phyloP scores from a whole-genome alignment of 2,329 filamentous ascomycete species.

The Cadophora luteo-olivacea region DNA sequence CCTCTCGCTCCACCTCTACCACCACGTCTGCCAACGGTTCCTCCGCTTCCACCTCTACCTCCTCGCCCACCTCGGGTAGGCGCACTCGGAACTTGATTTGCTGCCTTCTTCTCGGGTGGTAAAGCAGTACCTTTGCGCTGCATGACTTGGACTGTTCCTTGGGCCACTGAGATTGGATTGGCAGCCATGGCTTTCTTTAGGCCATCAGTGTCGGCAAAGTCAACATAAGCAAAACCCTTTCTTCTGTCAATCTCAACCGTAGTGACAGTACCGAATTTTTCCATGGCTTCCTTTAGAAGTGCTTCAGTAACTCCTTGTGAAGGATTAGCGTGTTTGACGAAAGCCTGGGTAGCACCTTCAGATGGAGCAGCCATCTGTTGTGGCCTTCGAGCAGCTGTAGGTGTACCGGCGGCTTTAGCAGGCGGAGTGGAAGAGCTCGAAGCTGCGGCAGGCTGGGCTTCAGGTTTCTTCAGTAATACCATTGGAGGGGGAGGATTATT shows the following conservation, averaged over 20 bases:
- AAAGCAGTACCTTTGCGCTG: conserved; percentile 84
- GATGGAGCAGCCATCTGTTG: conserved; percentile 42
- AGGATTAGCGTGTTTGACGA: conserved; percentile 83
- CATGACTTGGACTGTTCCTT: conserved; percentile 85
- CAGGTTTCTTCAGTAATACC: conserved; percentile 49
- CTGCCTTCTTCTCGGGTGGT: conserved; percentile 80
- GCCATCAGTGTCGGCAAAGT: conserved; percentile 77
- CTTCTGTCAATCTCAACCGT: conserved; percentile 93
- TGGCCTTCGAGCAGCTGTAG: conserved; percentile 40
- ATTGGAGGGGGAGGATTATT: conserved; percentile 44
- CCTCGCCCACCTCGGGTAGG: conserved; percentile 30
- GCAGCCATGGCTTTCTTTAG: conserved; percentile 81
- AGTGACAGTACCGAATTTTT: conserved; percentile 74
- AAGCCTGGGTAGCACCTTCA: conserved; percentile 67
- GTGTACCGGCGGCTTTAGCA: conserved; percentile 33
- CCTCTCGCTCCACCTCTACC: conserved; percentile 22
- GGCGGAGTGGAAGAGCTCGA: conserved; percentile 41
- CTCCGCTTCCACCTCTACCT: conserved; percentile 30
- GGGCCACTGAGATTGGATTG: conserved; percentile 81
- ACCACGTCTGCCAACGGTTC: conserved; percentile 28
- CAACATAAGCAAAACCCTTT: conserved; percentile 93
- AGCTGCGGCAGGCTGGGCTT: conserved; percentile 39
- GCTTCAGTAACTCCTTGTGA: conserved; percentile 91
- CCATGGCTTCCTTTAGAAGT: conserved; percentile 76
- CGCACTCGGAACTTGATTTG: conserved; percentile 27